A percentile compares a stretch with the other conserved stretches of the same genome.
Conservation (phyloP, 305 asterid genomes). For the Caryopteris hybrid region DNA sequence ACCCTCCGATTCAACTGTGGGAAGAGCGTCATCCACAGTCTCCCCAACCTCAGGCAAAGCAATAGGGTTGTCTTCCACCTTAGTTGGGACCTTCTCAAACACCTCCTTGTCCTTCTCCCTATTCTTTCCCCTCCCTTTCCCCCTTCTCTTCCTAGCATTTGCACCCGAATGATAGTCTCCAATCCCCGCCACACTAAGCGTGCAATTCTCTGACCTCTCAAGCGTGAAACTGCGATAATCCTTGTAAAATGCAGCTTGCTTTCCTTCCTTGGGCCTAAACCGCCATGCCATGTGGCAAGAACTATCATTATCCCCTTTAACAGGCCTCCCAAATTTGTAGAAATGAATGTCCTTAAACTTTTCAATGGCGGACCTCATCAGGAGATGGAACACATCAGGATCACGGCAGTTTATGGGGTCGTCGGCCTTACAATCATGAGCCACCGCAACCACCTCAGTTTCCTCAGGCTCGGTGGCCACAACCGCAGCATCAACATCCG, state of each 20-base stretch:
- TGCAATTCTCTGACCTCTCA: conserved; percentile 56
- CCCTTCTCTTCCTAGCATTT: conserved; percentile 74
- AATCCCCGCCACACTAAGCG: conserved; percentile 55
- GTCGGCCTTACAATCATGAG: conserved; percentile 35
- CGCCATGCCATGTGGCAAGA: conserved; percentile 97
- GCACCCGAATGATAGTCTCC: conserved; percentile 87
- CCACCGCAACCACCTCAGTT: not conserved
- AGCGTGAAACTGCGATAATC: conserved; percentile 72
- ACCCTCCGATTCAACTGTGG: conserved; percentile 64
- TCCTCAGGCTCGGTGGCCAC: conserved; percentile 8
- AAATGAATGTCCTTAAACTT: conserved; percentile 61
- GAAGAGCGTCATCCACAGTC: conserved; percentile 61
- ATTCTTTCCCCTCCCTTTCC: conserved; percentile 32
- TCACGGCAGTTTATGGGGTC: conserved; percentile 74
- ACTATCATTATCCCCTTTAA: conserved; percentile 41
- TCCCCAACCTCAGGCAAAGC: conserved; percentile 69
- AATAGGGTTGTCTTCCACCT: conserved; percentile 32
- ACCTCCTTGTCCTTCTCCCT: conserved; percentile 39
- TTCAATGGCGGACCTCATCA: conserved; percentile 81
- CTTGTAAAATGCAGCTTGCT: conserved; percentile 62
- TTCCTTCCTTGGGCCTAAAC: conserved; percentile 84
- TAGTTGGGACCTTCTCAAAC: conserved; percentile 50
- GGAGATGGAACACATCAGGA: conserved; percentile 66
- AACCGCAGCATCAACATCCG: conserved; percentile 50
- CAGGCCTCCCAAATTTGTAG: conserved; percentile 80